Percentiles rank a stretch among this genome's conserved stretches.
phyloP scores from a whole-genome alignment of 345 rosid species.

The Rhodamnia rubescens region DNA sequence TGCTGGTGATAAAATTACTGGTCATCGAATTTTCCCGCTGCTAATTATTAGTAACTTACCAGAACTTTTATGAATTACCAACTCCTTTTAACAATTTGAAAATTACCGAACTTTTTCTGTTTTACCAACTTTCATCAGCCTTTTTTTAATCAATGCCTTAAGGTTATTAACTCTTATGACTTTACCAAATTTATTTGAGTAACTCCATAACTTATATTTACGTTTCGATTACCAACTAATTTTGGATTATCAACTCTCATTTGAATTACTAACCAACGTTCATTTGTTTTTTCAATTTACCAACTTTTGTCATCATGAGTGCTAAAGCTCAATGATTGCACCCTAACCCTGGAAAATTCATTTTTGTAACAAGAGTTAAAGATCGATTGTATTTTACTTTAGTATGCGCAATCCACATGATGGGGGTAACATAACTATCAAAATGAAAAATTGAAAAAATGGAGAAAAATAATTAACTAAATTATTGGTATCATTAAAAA shows the following conservation, averaged over 20 bases:
- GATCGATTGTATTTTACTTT: not conserved
- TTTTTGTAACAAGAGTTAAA: not conserved
- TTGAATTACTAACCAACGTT: not conserved
- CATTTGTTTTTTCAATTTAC: not conserved
- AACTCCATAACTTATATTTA: not conserved
- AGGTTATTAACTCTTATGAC: not conserved
- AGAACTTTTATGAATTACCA: not conserved
- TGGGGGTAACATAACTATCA: not conserved
- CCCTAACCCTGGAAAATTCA: not conserved
- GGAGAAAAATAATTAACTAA: too few species aligned
- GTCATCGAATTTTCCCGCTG: not conserved
- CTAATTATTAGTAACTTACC: not conserved
- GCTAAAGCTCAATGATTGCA: not conserved
- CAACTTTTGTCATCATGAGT: not conserved
- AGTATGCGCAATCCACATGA: not conserved
- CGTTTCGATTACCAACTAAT: not conserved
- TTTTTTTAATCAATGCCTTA: not conserved
- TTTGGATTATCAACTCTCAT: not conserved
- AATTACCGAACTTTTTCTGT: too few species aligned
- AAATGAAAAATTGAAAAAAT: too few species aligned
- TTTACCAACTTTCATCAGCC: not conserved
- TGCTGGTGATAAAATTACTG: not conserved
- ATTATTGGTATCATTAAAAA: too few species aligned
- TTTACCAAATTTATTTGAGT: not conserved
- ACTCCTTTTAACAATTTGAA: not conserved